Evolutionary conservation across 345 rosid genomes (phyloP), one percentile per base, ranked within the genome.

Genomic region (Acer yangbiense): DNA sequence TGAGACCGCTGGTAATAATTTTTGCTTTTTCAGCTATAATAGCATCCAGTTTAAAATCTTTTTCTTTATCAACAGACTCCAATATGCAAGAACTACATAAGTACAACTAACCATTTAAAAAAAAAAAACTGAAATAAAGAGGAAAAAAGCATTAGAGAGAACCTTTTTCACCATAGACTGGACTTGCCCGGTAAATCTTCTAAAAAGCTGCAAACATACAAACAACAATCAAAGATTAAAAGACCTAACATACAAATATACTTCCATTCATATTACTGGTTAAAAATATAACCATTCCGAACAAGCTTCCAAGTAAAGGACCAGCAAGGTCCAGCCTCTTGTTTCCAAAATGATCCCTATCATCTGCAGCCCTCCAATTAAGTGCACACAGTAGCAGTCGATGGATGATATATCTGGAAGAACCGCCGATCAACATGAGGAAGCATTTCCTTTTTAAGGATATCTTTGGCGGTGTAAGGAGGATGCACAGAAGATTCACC

Each of bases 291-390:
- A 96, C 99, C 98, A 91, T 92, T 88, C 99, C 87, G 79, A 96
- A 96, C 46, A 96, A 89, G 79, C 97, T 98, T 57, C 99, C 99
- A 75, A 96, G 97, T 78, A 96, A 85, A 35, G 99, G 99, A 74
- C 99, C 99, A 72, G 99, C 99, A 84, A 96, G 99, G 84, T 95
- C 98, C 70, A 96, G 98, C 88, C 99, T 92, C 82, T 96, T 96
- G 88, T 96, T 96, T 75, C 99, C 99, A 82, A 94, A 96, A 80
- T 96, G 98, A 87, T 96, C 99, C 74, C 99, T 90, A 73, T 96
- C 99, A 86, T 96, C 98, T 82, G 94, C 98, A 71, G 98, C 88
- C 85, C 97, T 88, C 80, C 95, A 94, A 76, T 95, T 96, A 83
- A 93, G 92, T 66, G 97, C 98, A 85, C 99, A 96, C 69, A 91